Conservation (phyloP, 1,284 basidiomycete genomes). For the Sporisorium reilianum region DNA sequence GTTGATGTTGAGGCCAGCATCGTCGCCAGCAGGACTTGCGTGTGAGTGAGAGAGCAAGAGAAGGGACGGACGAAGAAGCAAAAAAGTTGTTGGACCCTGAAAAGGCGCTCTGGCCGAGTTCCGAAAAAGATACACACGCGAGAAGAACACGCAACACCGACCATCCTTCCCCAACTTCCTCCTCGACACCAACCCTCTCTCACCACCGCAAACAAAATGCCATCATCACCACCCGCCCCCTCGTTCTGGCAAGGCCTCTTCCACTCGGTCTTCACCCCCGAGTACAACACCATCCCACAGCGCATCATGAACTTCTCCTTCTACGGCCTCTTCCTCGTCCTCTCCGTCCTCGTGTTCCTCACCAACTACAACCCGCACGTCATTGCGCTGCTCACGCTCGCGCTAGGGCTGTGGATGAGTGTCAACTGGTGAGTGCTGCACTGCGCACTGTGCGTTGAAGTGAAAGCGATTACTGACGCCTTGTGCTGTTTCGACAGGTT, state of each 20-base stretch:
- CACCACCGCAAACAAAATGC: slow-evolving; percentile 17
- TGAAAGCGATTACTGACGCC: background rate
- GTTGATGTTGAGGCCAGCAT: slow-evolving; percentile 26
- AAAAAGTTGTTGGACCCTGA: slow-evolving; percentile 22
- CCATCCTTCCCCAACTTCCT: background rate
- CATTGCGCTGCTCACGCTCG: slow-evolving; percentile 64
- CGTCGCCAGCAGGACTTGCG: background rate
- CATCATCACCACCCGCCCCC: background rate
- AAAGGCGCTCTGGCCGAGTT: slow-evolving; percentile 19
- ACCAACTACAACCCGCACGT: slow-evolving; percentile 69
- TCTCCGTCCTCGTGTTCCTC: slow-evolving; percentile 62
- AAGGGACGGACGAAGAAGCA: background rate
- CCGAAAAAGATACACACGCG: slow-evolving; percentile 6
- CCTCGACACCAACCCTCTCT: background rate
- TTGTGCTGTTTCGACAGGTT: slow-evolving; percentile 34
- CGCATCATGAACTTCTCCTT: slow-evolving; percentile 69
- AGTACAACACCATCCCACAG: slow-evolving; percentile 60
- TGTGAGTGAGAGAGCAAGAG: background rate
- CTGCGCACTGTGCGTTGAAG: no score
- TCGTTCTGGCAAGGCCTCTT: slow-evolving; percentile 47
- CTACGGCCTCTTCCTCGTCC: slow-evolving; percentile 68
- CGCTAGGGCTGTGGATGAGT: slow-evolving; percentile 66
- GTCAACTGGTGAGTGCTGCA: slow-evolving; percentile 67
- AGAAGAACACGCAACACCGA: slow-evolving; percentile 20
- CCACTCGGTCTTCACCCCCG: slow-evolving; percentile 62